Evolutionary conservation across 2,329 filamentous ascomycete species (phyloP).

Genomic region (Chaetomiaceae sp.): DNA sequence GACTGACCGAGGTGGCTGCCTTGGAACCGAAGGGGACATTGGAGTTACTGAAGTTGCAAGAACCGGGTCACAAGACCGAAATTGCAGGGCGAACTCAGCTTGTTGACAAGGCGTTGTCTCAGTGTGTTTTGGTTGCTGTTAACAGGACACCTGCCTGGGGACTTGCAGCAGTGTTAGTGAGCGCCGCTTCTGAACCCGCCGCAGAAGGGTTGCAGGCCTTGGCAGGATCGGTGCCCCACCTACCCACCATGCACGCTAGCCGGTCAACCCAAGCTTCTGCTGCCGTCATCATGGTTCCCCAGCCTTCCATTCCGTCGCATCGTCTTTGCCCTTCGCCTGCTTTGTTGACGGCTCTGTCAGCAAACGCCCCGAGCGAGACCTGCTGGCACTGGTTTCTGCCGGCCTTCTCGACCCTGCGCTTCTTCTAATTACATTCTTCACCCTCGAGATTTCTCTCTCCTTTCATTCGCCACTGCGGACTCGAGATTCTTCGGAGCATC

Average conservation of each 20-base stretch:
- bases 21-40: conserved; percentile 1
- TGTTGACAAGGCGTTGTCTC: not conserved
- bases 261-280: conserved; percentile 9
- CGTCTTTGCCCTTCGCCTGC: conserved; percentile 4
- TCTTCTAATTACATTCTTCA: conserved; percentile 2
- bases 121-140: not conserved
- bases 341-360: conserved; percentile 25
- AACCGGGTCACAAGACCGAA: conserved; percentile 7
- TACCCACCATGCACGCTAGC: not conserved
- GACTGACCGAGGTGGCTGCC: conserved; percentile 8
- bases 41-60: not conserved
- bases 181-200: not conserved
- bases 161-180: not conserved
- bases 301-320: conserved; percentile 25
- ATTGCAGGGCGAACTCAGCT: conserved; percentile 8
- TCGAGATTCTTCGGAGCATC: not conserved
- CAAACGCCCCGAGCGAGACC: conserved; percentile 7
- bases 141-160: not conserved
- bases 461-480: not conserved
- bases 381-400: not conserved
- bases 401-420: not conserved
- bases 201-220: not conserved
- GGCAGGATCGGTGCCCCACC: conserved; percentile 15
- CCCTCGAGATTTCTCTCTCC: not conserved
- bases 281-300: conserved; percentile 28